Percentiles rank a stretch among this genome's conserved stretches.
These are phyloP conservation scores for Cordyceps militaris DNA, from an alignment of 2,329 filamentous ascomycete species.

Conservation along the genomic window DNA sequence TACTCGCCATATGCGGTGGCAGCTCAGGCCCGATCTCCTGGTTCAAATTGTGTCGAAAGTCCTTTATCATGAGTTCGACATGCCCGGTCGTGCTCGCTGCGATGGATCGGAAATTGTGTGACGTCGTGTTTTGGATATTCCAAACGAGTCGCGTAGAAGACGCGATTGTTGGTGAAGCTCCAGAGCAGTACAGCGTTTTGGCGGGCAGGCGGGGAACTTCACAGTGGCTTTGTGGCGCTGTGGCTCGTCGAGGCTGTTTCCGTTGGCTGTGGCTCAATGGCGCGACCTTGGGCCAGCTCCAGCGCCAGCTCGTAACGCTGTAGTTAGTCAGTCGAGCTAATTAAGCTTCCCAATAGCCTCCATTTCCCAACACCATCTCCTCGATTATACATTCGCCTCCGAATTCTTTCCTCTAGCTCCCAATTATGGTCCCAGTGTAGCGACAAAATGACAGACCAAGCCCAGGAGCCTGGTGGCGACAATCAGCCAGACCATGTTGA, in stretches of 20 bases:
- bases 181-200: neutral
- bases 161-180: conserved; percentile 8
- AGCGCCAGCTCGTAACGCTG: conserved; percentile 20
- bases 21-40: neutral
- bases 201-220: neutral
- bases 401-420: neutral
- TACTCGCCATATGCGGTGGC: conserved; percentile 26
- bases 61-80: neutral
- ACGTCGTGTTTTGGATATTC: neutral
- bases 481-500: neutral
- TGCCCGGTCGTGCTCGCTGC: neutral
- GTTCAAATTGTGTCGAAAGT: neutral
- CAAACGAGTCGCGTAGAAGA: conserved; percentile 5
- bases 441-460: conserved; percentile 14
- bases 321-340: neutral
- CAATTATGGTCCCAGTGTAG: conserved; percentile 2
- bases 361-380: neutral
- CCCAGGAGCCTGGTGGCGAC: conserved; percentile 12
- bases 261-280: conserved; percentile 5
- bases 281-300: conserved; percentile 1
- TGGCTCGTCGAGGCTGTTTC: neutral
- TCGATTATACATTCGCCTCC: neutral
- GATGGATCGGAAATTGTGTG: neutral
- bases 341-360: neutral
- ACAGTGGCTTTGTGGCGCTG: neutral